These are phyloP conservation scores for Hortaea werneckii DNA, from an alignment of 2,329 filamentous ascomycete species.

Conservation along the genomic window DNA sequence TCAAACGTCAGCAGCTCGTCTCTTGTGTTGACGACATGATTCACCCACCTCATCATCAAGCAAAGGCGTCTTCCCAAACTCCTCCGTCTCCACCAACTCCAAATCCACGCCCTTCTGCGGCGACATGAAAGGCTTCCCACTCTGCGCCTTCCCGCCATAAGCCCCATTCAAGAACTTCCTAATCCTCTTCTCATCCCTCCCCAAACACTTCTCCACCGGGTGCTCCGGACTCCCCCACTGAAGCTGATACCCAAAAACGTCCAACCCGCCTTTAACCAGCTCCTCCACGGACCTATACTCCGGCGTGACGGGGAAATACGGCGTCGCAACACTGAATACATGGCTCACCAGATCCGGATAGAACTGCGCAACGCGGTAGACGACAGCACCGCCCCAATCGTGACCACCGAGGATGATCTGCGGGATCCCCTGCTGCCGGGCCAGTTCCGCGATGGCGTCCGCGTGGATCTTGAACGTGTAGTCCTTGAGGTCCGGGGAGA, in stretches of 20 bases:
- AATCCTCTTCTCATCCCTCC: slow-evolving; percentile 44
- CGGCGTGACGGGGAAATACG: slow-evolving; percentile 48
- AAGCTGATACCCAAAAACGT: slow-evolving; percentile 75
- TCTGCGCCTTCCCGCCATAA: slow-evolving; percentile 54
- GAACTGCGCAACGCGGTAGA: slow-evolving; percentile 65
- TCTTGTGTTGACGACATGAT: background rate
- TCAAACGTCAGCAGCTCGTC: background rate
- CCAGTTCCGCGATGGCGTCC: slow-evolving; percentile 65
- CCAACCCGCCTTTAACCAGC: slow-evolving; percentile 36
- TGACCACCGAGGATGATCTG: slow-evolving; percentile 77
- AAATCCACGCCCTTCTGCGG: slow-evolving; percentile 53
- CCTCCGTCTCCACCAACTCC: slow-evolving; percentile 44
- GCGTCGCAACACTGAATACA: slow-evolving; percentile 73
- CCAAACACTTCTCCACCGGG: slow-evolving; percentile 44
- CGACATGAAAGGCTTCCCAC: slow-evolving; percentile 49
- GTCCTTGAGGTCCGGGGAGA: slow-evolving; percentile 32
- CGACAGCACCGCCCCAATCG: slow-evolving; percentile 77
- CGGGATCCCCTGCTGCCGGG: slow-evolving; percentile 44
- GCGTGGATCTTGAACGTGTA: slow-evolving; percentile 66
- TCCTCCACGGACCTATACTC: background rate
- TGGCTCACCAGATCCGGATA: slow-evolving; percentile 62
- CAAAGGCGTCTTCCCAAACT: slow-evolving; percentile 47
- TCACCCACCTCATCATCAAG: slow-evolving; percentile 47
- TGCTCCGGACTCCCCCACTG: slow-evolving; percentile 48
- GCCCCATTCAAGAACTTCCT: slow-evolving; percentile 60